Percentiles rank a stretch among this genome's conserved stretches.
These are phyloP conservation scores for Lentinula aciculospora DNA, from an alignment of 768 basidiomycete species.

Conservation along the genomic window DNA sequence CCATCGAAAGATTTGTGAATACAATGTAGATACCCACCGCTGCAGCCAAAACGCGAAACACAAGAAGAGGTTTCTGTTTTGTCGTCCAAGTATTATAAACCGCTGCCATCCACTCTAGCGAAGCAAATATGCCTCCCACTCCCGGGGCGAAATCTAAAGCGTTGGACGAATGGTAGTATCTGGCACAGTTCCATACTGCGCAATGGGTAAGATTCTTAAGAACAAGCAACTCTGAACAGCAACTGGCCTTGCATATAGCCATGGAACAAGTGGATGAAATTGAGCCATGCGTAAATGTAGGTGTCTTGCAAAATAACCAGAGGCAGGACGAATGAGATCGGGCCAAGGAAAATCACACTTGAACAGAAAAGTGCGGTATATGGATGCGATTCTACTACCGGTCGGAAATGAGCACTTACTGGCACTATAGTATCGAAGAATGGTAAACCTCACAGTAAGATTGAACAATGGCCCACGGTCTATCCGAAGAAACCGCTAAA, in stretches of 20 bases:
- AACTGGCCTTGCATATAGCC: conserved; percentile 2
- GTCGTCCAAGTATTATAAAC: conserved; percentile 5
- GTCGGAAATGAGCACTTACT: background rate
- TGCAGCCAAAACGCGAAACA: background rate
- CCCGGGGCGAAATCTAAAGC: background rate
- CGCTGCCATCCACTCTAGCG: background rate
- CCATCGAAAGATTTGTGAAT: background rate
- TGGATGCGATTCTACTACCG: background rate
- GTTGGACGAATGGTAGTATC: conserved; percentile 1
- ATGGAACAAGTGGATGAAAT: background rate
- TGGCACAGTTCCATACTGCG: background rate
- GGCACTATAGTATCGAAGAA: background rate
- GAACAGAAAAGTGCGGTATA: background rate
- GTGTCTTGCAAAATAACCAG: background rate
- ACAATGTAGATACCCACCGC: background rate
- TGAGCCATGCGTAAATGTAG: background rate
- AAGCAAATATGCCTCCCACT: background rate
- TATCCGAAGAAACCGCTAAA: background rate
- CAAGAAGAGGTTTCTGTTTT: background rate
- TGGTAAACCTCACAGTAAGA: background rate
- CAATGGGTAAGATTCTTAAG: background rate
- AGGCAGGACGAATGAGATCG: conserved; percentile 3
- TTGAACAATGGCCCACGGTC: conserved; percentile 1
- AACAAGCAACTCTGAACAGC: background rate
- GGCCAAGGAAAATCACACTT: background rate